phyloP scores from a whole-genome alignment of 768 basidiomycete genomes.

The Cystobasidium ongulense region DNA sequence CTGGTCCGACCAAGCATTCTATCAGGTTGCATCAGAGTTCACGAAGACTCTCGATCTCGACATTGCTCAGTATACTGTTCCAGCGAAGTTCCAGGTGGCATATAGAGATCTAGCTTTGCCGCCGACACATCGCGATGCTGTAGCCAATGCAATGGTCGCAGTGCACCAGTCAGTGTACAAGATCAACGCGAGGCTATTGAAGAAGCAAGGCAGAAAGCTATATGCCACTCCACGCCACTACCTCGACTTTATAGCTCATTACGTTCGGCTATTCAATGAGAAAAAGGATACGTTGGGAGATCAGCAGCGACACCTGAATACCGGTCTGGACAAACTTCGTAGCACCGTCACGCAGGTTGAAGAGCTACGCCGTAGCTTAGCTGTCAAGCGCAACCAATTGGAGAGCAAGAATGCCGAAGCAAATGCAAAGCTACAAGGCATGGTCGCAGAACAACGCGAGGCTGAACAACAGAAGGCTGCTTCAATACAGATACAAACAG shows the following conservation, averaged over 20 bases:
- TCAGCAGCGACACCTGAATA: constrained; percentile 95
- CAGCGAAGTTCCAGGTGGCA: constrained; percentile 75
- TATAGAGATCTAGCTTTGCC: constrained; percentile 75
- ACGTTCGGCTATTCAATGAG: constrained; percentile 86
- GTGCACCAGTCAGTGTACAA: constrained; percentile 82
- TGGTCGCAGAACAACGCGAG: constrained; percentile 97
- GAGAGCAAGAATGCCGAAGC: constrained; percentile 90
- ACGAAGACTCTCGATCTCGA: constrained; percentile 90
- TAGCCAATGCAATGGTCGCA: constrained; percentile 85
- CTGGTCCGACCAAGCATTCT: constrained; percentile 98
- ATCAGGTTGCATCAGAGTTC: constrained; percentile 95
- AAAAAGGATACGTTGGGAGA: constrained; percentile 97
- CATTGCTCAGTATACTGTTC: constrained; percentile 67
- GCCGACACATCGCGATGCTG: constrained; percentile 79
- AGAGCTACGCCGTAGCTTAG: constrained; percentile 86
- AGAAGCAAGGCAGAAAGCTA: constrained; percentile 89
- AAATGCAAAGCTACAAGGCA: constrained; percentile 91
- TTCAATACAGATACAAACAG: constrained; percentile 90
- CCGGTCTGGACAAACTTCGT: constrained; percentile 90
- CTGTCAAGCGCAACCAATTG: constrained; percentile 83
- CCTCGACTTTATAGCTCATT: constrained; percentile 97
- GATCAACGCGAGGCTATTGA: constrained; percentile 78
- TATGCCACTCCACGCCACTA: constrained; percentile 97
- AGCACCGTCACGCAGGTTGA: constrained; percentile 96
- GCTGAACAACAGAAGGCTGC: constrained; percentile 96